Percentiles rank a stretch among this genome's conserved stretches.
phyloP scores from a whole-genome alignment of 176 grass and related monocot genomes.

The Oryza coarctata region DNA sequence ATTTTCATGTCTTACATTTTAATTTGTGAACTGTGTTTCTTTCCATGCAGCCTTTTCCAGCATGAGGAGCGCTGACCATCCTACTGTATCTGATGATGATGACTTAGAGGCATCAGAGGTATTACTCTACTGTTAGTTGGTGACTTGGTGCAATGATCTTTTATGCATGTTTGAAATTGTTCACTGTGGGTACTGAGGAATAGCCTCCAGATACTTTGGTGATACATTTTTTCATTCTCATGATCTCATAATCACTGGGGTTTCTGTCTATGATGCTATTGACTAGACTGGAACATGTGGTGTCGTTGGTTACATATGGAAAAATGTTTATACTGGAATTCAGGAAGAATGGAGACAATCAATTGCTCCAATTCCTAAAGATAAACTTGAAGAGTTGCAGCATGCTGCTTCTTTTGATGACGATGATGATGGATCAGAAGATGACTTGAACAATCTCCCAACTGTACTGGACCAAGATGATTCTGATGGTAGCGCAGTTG shows the following conservation, averaged over 20 bases:
- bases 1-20: conserved; percentile 27
- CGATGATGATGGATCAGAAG: conserved; percentile 48
- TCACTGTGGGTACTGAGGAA: conserved; percentile 2
- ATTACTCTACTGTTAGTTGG: conserved; percentile 31
- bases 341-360: conserved; percentile 91
- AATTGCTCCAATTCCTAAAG: conserved; percentile 75
- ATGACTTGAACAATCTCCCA: conserved; percentile 36
- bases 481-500: conserved; percentile 24
- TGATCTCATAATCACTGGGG: conserved; percentile 8
- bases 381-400: conserved; percentile 66
- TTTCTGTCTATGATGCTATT: conserved; percentile 36
- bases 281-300: conserved; percentile 60
- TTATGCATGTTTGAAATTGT: conserved; percentile 23
- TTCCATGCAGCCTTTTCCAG: conserved; percentile 70
- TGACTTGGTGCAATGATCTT: not conserved
- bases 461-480: conserved; percentile 38
- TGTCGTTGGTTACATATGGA: conserved; percentile 82
- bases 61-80: conserved; percentile 46
- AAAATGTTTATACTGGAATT: conserved; percentile 54
- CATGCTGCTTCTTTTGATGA: conserved; percentile 31
- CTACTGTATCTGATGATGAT: conserved; percentile 49
- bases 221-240: conserved; percentile 12
- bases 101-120: conserved; percentile 50
- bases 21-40: conserved; percentile 27
- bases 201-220: not conserved